Base-by-base conservation (phyloP, 2,329 filamentous ascomycete species). In the Curvularia eragrostidis region DNA sequence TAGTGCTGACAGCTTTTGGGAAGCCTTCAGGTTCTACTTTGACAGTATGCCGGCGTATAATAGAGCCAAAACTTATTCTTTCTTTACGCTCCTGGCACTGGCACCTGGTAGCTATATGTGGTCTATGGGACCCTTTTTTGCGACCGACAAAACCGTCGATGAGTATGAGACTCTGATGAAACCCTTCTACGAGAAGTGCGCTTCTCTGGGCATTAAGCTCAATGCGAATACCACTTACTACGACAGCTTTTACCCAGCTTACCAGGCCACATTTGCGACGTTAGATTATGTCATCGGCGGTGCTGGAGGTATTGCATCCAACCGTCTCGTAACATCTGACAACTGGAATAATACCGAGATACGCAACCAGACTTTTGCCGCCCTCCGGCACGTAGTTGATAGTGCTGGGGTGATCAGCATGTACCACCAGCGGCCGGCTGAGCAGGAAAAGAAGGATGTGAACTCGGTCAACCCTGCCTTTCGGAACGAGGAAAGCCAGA, bases 241-340 rank as follows among this genome's bases (percentile, higher is more conserved):
- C 51, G 62, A 70, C 47, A 68, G 62, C 18, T 63, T 73, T 49
- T 72, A 72, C 48, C 64, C 66, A 13, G 72, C 70, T 1, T 76
- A 73, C 48, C 72, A 73, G 50, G 64, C 58, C 18, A 71, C 70
- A 7, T 74, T 71, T 9, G 69, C 52, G 8, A 44, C 52, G 1
- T 58, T 69, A 5, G 64, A 72, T 41, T 67, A 65, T 26, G 48
- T 62, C 1, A 66, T 76, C 23, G 77, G 77, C 8, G 63, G 61
- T 6, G 63, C 66, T 4, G 70, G 67, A 12, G 57, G 75, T 2
- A 71, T 73, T 5, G 71, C 73, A 15, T 66, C 64, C 0, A 76
- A 72, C 34, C 74, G 77, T 10, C 63, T 80, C 3, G 54, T 80
- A 0, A 77, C 77, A 4, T 62, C 65, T 1, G 58, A 68, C 10